Evolutionary conservation across 495 filamentous ascomycete genomes (phyloP).

Genomic region (Xylaria flabelliformis): DNA sequence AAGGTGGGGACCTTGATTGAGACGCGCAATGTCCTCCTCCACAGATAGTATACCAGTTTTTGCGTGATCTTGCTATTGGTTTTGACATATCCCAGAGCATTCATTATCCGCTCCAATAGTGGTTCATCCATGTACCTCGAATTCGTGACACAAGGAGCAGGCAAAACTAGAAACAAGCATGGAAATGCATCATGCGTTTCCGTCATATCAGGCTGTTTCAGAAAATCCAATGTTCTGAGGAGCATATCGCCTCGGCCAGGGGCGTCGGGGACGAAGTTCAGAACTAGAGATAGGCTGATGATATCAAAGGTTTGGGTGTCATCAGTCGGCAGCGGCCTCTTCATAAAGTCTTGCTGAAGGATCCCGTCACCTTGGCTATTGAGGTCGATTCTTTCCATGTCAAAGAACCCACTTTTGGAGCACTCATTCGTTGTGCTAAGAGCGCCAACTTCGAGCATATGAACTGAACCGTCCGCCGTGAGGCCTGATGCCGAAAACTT

Average conservation of each 20-base stretch:
- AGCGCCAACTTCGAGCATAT: slow-evolving; percentile 88
- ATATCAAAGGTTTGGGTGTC: slow-evolving; percentile 78
- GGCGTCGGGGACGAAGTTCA: slow-evolving; percentile 89
- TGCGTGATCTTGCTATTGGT: slow-evolving; percentile 71
- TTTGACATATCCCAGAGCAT: slow-evolving; percentile 72
- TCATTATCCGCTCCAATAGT: slow-evolving; percentile 76
- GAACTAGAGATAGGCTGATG: slow-evolving; percentile 90
- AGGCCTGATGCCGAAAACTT: slow-evolving; percentile 35
- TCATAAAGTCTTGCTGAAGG: slow-evolving; percentile 91
- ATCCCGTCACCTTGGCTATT: slow-evolving; percentile 84
- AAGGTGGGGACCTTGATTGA: slow-evolving; percentile 36
- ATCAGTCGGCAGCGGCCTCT: slow-evolving; percentile 70
- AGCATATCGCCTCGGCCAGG: slow-evolving; percentile 87
- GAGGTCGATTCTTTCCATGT: slow-evolving; percentile 87
- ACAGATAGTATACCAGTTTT: slow-evolving; percentile 90
- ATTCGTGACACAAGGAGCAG: slow-evolving; percentile 86
- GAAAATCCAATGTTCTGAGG: slow-evolving; percentile 70
- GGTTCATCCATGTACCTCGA: slow-evolving; percentile 86
- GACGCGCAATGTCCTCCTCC: slow-evolving; percentile 54
- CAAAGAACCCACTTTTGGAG: slow-evolving; percentile 70
- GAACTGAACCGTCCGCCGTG: slow-evolving; percentile 48
- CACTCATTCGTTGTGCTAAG: slow-evolving; percentile 86
- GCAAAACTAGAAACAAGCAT: slow-evolving; percentile 87
- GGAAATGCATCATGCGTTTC: slow-evolving; percentile 61
- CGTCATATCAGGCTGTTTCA: slow-evolving; percentile 46